Conservation (phyloP, 2,329 filamentous ascomycete genomes). For the Lizonia empirigonia region DNA sequence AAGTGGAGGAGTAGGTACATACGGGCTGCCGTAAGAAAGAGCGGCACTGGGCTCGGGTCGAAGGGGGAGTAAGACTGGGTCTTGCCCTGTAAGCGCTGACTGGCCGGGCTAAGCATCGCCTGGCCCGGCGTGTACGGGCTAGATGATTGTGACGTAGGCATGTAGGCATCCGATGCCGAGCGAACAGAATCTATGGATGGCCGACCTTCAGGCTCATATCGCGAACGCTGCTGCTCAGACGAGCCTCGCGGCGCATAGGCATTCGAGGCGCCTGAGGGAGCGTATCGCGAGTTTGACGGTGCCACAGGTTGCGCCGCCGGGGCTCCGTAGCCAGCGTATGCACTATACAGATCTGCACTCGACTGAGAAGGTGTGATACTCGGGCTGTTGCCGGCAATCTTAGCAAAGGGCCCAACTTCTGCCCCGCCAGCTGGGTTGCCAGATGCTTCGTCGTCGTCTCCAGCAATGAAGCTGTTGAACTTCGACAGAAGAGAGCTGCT, state of each 20-base stretch:
- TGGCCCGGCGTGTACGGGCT: constrained; percentile 40
- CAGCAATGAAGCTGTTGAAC: constrained; percentile 95
- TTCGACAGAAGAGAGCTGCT: constrained; percentile 87
- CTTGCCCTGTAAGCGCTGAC: constrained; percentile 32
- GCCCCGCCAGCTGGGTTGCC: constrained; percentile 63
- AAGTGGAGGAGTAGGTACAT: constrained; percentile 35
- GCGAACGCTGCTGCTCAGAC: constrained; percentile 56
- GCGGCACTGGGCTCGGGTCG: constrained; percentile 33
- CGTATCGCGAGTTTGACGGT: constrained; percentile 47
- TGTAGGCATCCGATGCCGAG: constrained; percentile 40
- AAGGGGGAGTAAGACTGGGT: constrained; percentile 41
- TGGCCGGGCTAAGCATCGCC: constrained; percentile 38
- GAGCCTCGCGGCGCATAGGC: constrained; percentile 56
- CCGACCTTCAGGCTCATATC: constrained; percentile 53
- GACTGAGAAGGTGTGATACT: constrained; percentile 63
- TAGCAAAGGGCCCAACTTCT: constrained; percentile 77
- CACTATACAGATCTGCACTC: constrained; percentile 75
- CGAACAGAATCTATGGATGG: constrained; percentile 47
- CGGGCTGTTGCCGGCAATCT: constrained; percentile 69
- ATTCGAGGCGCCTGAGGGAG: constrained; percentile 41
- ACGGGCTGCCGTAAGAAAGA: constrained; percentile 38
- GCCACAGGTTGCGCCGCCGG: constrained; percentile 28
- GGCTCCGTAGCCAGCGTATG: constrained; percentile 62
- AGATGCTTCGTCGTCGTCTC: constrained; percentile 76
- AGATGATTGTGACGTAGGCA: constrained; percentile 34